Conservation (phyloP, 208 protist species). For the Naegleria gruberi region DNA sequence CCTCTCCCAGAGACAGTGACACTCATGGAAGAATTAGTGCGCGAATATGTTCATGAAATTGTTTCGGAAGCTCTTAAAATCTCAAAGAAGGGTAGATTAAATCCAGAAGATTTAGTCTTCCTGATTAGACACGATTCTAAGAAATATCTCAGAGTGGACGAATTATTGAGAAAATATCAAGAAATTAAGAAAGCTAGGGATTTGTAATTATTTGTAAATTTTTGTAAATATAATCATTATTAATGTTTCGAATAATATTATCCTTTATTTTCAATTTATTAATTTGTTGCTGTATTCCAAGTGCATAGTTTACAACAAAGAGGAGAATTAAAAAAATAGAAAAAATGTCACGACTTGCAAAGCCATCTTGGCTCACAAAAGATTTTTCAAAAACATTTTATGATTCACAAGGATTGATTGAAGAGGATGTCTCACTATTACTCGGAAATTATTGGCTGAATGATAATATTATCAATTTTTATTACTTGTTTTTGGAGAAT, state of each 20-base stretch:
- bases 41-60: slow-evolving; percentile 16
- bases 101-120: slow-evolving; percentile 14
- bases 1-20: slow-evolving; percentile 14
- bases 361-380: neutral
- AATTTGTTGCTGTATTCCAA: too few species aligned
- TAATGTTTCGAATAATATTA: too few species aligned
- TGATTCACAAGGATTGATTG: neutral
- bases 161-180: slow-evolving; percentile 3
- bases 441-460: neutral
- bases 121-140: slow-evolving; percentile 11
- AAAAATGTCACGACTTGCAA: too few species aligned
- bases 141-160: slow-evolving; percentile 9
- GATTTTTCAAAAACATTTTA: neutral
- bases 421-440: neutral
- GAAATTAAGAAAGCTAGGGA: neutral
- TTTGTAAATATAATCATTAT: too few species aligned
- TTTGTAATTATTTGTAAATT: too few species aligned
- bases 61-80: neutral
- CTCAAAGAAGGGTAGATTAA: neutral
- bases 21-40: slow-evolving; percentile 20
- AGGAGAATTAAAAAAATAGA: too few species aligned
- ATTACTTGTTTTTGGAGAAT: slow-evolving; percentile 4
- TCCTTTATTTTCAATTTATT: too few species aligned
- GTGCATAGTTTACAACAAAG: too few species aligned
- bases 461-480: slow-evolving; percentile 9